Evolutionary conservation across 805 yeast genomes (phyloP).

Genomic region (Blastobotrys peoriensis): DNA sequence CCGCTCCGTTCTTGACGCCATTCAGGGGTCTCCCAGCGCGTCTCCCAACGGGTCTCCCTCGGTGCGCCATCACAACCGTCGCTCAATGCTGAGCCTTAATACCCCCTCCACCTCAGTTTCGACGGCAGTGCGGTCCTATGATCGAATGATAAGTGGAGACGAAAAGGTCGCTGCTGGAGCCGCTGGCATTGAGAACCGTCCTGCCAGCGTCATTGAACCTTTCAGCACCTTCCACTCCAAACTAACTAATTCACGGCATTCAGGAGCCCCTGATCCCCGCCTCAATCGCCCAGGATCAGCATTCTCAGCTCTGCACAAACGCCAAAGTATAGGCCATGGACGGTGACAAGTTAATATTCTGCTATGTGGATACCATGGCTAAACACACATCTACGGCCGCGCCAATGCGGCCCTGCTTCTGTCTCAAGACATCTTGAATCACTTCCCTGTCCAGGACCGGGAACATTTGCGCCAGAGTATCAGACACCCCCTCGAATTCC

Average conservation of each 20-base stretch:
- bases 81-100: neutral
- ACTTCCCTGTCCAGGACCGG: conserved; percentile 66
- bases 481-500: conserved; percentile 43
- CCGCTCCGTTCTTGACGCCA: conserved; percentile 4
- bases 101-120: neutral
- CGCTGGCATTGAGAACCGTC: neutral
- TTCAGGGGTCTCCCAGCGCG: conserved; percentile 8
- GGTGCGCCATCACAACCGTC: neutral
- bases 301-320: conserved; percentile 16
- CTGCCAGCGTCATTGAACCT: neutral
- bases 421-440: conserved; percentile 60
- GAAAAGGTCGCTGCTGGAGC: neutral
- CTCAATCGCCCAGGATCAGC: conserved; percentile 18
- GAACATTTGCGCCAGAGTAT: conserved; percentile 60
- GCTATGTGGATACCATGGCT: conserved; percentile 20
- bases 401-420: conserved; percentile 63
- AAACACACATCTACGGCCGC: conserved; percentile 64
- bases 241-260: neutral
- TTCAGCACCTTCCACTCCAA: neutral
- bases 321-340: conserved; percentile 18
- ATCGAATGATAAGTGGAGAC: neutral
- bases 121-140: neutral
- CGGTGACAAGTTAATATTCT: neutral
- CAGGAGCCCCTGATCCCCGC: neutral
- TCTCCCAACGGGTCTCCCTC: neutral